phyloP scores from a whole-genome alignment of 2,329 filamentous ascomycete species.

The Cryphonectria naterciae region DNA sequence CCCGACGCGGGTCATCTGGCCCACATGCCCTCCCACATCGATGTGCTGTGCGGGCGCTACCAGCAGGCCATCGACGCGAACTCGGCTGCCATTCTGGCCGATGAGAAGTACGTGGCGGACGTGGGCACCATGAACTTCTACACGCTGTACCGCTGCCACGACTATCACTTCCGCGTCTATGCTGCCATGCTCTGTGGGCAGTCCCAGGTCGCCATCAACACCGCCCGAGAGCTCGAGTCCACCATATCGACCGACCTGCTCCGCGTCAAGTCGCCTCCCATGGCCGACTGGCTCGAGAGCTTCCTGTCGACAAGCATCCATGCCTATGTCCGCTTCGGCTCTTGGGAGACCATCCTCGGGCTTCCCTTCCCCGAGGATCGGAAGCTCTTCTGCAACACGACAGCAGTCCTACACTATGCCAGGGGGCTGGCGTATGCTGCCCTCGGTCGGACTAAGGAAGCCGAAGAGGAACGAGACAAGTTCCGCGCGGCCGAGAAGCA shows the following conservation, averaged over 20 bases:
- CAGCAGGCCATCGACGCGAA: constrained; percentile 69
- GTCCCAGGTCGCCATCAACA: constrained; percentile 64
- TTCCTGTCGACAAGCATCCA: constrained; percentile 72
- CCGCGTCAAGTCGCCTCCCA: constrained; percentile 67
- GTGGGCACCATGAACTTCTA: constrained; percentile 73
- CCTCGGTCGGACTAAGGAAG: constrained; percentile 56
- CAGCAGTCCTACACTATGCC: constrained; percentile 70
- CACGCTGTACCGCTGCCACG: constrained; percentile 73
- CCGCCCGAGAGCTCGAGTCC: constrained; percentile 60
- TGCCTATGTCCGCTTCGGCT: constrained; percentile 72
- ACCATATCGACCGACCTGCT: constrained; percentile 68
- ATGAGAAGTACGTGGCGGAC: constrained; percentile 66
- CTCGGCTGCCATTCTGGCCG: constrained; percentile 66
- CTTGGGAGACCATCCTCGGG: constrained; percentile 67
- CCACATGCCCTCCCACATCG: constrained; percentile 75
- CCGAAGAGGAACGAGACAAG: constrained; percentile 51
- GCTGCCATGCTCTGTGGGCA: constrained; percentile 78
- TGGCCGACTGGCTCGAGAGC: constrained; percentile 79
- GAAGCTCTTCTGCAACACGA: constrained; percentile 69
- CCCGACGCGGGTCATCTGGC: constrained; percentile 70
- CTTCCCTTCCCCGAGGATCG: constrained; percentile 60
- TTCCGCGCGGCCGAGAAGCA: constrained; percentile 56
- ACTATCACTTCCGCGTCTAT: constrained; percentile 77
- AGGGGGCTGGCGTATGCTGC: constrained; percentile 70
- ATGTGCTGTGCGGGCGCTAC: constrained; percentile 75